Evolutionary conservation across 148 eudicot species (phyloP).

Genomic region (Pouteria glomerata): DNA sequence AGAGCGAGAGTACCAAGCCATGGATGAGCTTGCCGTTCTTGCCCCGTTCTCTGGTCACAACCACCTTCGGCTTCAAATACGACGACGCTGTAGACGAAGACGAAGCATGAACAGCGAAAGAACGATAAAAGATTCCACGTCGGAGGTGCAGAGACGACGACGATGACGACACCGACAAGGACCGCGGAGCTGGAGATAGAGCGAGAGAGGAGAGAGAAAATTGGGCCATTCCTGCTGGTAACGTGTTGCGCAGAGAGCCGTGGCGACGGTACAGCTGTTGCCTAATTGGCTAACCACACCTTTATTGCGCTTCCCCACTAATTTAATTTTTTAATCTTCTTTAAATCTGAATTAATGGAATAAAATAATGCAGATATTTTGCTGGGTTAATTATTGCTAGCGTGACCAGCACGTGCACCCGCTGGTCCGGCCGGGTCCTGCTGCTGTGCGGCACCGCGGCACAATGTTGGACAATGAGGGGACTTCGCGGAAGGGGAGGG

Average conservation of each 20-base stretch:
- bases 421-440: too few species aligned
- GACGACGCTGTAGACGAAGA: slow-evolving; percentile 20
- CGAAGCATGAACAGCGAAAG: slow-evolving; percentile 18
- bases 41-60: slow-evolving; percentile 86
- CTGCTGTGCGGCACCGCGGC: too few species aligned
- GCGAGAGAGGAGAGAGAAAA: slow-evolving; percentile 31
- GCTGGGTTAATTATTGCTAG: not conserved
- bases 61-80: slow-evolving; percentile 45
- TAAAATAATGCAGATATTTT: not conserved
- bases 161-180: not conserved
- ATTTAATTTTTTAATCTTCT: not conserved
- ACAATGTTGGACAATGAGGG: too few species aligned
- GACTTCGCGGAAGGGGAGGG: too few species aligned
- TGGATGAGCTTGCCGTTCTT: slow-evolving; percentile 71
- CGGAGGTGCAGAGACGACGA: slow-evolving; percentile 13
- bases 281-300: slow-evolving; percentile 17
- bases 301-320: slow-evolving; percentile 6
- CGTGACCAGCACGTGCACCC: too few species aligned
- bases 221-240: slow-evolving; percentile 19
- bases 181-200: slow-evolving; percentile 20
- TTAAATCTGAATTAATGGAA: not conserved
- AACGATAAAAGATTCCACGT: slow-evolving; percentile 3
- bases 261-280: slow-evolving; percentile 13
- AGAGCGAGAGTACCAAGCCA: slow-evolving; percentile 44
- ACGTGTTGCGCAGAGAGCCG: slow-evolving; percentile 12